phyloP scores from a whole-genome alignment of 352 stramenopile species.

The Thalassiosira oceanica region DNA sequence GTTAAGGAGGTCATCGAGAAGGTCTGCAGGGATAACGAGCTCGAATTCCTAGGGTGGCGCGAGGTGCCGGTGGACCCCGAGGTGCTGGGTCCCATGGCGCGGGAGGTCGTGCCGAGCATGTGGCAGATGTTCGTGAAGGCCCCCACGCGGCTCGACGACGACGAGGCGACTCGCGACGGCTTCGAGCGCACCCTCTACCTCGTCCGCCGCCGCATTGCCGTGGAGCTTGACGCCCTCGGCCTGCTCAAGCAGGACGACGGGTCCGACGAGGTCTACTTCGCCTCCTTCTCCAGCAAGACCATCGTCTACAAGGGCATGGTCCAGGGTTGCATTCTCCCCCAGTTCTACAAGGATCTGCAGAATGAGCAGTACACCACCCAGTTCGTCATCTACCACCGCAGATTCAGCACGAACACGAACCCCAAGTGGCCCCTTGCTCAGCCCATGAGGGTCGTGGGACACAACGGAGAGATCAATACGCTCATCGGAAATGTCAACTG shows the following conservation, averaged over 20 bases:
- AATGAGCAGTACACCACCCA: conserved; percentile 88
- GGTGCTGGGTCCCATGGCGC: conserved; percentile 86
- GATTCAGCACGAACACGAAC: conserved; percentile 95
- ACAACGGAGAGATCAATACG: conserved; percentile 99
- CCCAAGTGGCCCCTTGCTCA: conserved; percentile 92
- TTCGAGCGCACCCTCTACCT: conserved; percentile 92
- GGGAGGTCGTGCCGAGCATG: conserved; percentile 88
- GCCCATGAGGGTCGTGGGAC: conserved; percentile 94
- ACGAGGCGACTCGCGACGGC: conserved; percentile 81
- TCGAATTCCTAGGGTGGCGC: conserved; percentile 91
- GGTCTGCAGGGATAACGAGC: conserved; percentile 86
- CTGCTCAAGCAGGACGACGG: conserved; percentile 66
- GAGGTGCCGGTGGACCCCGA: conserved; percentile 87
- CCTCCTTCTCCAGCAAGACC: conserved; percentile 90
- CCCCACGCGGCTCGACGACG: conserved; percentile 66
- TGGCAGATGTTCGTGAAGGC: conserved; percentile 91
- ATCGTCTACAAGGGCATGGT: conserved; percentile 98
- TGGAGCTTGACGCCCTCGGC: conserved; percentile 68
- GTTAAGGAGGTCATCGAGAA: conserved; percentile 87
- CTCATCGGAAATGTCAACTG: conserved; percentile 97
- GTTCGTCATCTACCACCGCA: conserved; percentile 94
- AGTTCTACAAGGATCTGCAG: conserved; percentile 86
- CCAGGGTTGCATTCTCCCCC: conserved; percentile 79
- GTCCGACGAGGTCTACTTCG: conserved; percentile 87
- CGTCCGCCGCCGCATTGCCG: conserved; percentile 76